phyloP scores from a whole-genome alignment of 2,329 filamentous ascomycete genomes.

The Nothomitra cinnamomea region DNA sequence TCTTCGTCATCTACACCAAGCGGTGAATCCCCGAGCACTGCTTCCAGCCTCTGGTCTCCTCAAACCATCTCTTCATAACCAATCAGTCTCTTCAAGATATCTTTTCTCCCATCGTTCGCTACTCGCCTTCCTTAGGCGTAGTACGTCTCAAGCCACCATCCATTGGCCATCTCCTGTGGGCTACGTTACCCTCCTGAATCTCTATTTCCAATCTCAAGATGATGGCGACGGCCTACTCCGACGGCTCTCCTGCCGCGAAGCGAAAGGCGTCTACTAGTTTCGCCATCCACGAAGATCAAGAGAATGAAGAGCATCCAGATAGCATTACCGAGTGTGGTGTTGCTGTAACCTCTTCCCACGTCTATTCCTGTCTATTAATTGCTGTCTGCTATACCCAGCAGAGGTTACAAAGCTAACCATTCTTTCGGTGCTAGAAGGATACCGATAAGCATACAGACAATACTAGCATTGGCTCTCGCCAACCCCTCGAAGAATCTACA shows the following conservation, averaged over 20 bases:
- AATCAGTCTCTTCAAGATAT: neutral
- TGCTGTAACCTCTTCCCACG: neutral
- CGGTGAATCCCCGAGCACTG: neutral
- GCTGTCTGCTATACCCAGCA: neutral
- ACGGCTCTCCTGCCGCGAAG: slow-evolving; percentile 10
- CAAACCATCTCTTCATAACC: no score
- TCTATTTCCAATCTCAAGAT: neutral
- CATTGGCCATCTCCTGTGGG: neutral
- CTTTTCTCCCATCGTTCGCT: neutral
- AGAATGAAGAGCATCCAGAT: slow-evolving; percentile 5
- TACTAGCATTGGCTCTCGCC: neutral
- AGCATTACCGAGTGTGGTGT: neutral
- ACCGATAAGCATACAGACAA: neutral
- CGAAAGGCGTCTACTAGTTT: slow-evolving; percentile 11
- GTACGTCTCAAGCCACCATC: neutral
- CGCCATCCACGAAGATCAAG: slow-evolving; percentile 11
- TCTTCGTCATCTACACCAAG: no score
- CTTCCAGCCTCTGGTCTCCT: neutral
- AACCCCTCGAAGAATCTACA: slow-evolving; percentile 2
- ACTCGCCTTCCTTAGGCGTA: neutral
- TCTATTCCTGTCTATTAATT: neutral
- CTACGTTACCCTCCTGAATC: neutral
- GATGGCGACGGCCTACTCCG: slow-evolving; percentile 10
- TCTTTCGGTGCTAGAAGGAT: neutral
- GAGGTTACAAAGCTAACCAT: neutral